Base-by-base conservation (phyloP, 352 stramenopile species). In the Globisporangium canariense region DNA sequence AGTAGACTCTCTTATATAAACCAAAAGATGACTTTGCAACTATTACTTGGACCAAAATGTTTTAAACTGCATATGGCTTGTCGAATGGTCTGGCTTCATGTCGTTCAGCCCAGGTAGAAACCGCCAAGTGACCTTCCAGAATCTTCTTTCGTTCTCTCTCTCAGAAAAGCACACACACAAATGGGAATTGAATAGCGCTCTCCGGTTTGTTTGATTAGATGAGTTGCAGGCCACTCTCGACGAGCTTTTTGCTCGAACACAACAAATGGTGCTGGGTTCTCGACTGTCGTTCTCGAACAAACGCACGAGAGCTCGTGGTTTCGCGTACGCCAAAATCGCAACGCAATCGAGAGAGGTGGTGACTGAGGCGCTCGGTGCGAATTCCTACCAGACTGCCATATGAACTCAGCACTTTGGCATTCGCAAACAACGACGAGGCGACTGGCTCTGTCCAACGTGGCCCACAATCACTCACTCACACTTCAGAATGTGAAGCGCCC, bases 91-190 rank as follows among this genome's bases (percentile, higher is more conserved):
- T 38, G 16, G 14, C 22, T 36, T 4, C 6, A 18, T 28, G 30
- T 58, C 51, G 20, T 22, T 58, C 25, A n/a, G 3, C 7, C n/a
- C 28, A 58, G 51, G 30, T 32, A 58, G 36, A 58, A 36, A 5
- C 18, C 11, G 51, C 18, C 30, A 10, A 45, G 51, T 52, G 36
- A 60, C 64, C 47, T 71, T 71, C 66, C 55, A 68, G 69, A 70
- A 71, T 30, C 65, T 68, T 76, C 32, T 65, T 20, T 61, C 58
- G 25, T 52, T 61, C 54, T 55, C 30, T 43, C 38, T 36, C 20
- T 43, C 28, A 16, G 47, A 34, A 25, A 46, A 45, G 30, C 25
- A 28, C 25, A 41, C 4, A 4, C 36, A 34, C 18, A 20, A 50
- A 50, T 13, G 20, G 25, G 10, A 18, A 13, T 10, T n/a, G 28